A percentile compares a stretch with the other conserved stretches of the same genome.
These are phyloP conservation scores for Pleomassaria siparia DNA, from an alignment of 2,329 filamentous ascomycete genomes.

Conservation along the genomic window DNA sequence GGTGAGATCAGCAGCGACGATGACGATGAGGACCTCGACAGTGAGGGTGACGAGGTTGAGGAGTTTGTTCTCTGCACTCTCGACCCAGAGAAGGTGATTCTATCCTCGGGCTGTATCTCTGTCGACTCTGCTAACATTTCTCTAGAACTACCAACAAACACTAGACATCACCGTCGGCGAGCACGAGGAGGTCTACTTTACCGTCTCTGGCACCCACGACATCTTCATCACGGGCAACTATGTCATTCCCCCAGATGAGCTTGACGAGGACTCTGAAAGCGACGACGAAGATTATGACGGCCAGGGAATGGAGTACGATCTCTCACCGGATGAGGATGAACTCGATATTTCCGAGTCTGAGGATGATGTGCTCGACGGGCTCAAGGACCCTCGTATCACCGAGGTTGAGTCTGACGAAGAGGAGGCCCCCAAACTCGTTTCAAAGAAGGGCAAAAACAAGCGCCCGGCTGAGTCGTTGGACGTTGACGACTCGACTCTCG, in stretches of 20 bases:
- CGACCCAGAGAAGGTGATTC: constrained; percentile 82
- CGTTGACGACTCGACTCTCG: constrained; percentile 62
- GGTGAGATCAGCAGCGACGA: constrained; percentile 73
- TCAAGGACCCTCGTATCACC: constrained; percentile 78
- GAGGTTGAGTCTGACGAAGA: constrained; percentile 82
- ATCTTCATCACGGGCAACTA: constrained; percentile 97
- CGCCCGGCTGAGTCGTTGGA: constrained; percentile 71
- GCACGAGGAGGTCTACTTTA: constrained; percentile 88
- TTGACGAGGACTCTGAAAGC: constrained; percentile 62
- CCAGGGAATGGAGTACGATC: constrained; percentile 72
- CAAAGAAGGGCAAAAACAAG: constrained; percentile 83
- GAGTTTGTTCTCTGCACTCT: constrained; percentile 95
- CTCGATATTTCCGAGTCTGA: constrained; percentile 59
- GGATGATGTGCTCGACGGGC: constrained; percentile 54
- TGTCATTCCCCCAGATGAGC: constrained; percentile 67
- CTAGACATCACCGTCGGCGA: constrained; percentile 91
- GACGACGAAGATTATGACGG: constrained; percentile 61
- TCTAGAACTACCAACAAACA: constrained; percentile 91
- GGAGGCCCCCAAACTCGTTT: constrained; percentile 58
- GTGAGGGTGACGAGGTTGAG: constrained; percentile 63
- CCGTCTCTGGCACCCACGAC: constrained; percentile 84
- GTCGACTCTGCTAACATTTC: constrained; percentile 28
- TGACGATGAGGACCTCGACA: constrained; percentile 56
- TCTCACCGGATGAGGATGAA: constrained; percentile 78
- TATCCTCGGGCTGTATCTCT: constrained; percentile 40